These are phyloP conservation scores for Chrysosporium keratinophilum DNA, from an alignment of 2,329 filamentous ascomycete species.

Conservation along the genomic window DNA sequence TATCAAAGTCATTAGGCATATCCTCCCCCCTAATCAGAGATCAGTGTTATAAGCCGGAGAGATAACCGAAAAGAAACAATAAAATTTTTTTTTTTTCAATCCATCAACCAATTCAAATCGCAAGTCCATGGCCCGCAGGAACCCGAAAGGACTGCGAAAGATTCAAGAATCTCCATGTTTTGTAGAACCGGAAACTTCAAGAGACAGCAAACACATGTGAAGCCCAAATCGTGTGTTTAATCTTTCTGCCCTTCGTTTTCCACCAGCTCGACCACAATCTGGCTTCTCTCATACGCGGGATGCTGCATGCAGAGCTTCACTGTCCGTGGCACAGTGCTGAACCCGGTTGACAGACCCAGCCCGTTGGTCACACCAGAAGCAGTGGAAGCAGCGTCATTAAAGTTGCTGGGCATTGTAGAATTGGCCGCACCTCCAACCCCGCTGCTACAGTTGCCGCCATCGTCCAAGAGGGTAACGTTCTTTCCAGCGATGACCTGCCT, in stretches of 20 bases:
- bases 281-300: slow-evolving; percentile 70
- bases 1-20: slow-evolving; percentile 2
- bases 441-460: slow-evolving; percentile 55
- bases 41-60: not conserved
- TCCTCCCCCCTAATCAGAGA: not conserved
- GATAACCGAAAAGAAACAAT: not conserved
- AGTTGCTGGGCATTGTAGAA: slow-evolving; percentile 23
- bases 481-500: slow-evolving; percentile 88
- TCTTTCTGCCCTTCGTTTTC: slow-evolving; percentile 76
- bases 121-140: not conserved
- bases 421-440: slow-evolving; percentile 39
- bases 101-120: not conserved
- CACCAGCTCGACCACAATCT: slow-evolving; percentile 84
- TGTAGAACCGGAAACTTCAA: not conserved
- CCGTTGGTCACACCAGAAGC: slow-evolving; percentile 26
- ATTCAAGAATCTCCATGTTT: not conserved
- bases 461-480: slow-evolving; percentile 83
- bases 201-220: not conserved
- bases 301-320: slow-evolving; percentile 95
- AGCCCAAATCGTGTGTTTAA: slow-evolving; percentile 3
- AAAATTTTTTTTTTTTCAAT: not conserved
- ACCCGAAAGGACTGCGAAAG: not conserved
- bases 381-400: slow-evolving; percentile 17
- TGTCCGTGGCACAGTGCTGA: slow-evolving; percentile 47
- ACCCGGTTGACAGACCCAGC: slow-evolving; percentile 25